These are phyloP conservation scores for Cladosporium sp. DNA, from an alignment of 2,329 filamentous ascomycete genomes.

Conservation along the genomic window DNA sequence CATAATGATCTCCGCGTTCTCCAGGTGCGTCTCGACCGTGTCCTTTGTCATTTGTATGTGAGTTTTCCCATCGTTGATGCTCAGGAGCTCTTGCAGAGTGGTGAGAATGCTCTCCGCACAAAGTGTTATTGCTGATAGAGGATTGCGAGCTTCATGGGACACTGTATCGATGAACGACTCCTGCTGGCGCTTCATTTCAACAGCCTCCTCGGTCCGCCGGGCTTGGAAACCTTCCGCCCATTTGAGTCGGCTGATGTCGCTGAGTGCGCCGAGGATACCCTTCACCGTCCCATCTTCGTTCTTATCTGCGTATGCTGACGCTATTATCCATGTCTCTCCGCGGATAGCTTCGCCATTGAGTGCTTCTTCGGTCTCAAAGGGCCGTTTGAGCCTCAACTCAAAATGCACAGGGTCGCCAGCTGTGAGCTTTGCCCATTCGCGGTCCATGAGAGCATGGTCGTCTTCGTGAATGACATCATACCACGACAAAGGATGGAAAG, in stretches of 20 bases:
- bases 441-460: constrained; percentile 18
- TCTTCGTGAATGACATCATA: constrained; percentile 21
- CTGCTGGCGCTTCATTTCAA: constrained; percentile 32
- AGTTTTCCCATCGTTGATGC: not conserved
- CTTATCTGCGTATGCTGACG: constrained; percentile 74
- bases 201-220: constrained; percentile 23
- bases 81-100: not conserved
- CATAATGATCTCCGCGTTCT: constrained; percentile 32
- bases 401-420: constrained; percentile 29
- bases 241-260: constrained; percentile 34
- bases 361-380: constrained; percentile 2
- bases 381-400: constrained; percentile 30
- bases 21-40: constrained; percentile 1
- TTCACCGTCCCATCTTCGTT: constrained; percentile 65
- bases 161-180: constrained; percentile 37
- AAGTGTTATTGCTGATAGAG: constrained; percentile 53
- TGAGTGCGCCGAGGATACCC: constrained; percentile 46
- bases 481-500: constrained; percentile 21
- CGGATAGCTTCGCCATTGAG: not conserved
- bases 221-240: constrained; percentile 30
- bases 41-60: not conserved
- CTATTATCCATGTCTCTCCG: constrained; percentile 72
- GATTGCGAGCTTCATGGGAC: constrained; percentile 47
- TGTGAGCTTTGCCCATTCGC: constrained; percentile 22
- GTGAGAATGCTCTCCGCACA: constrained; percentile 37